phyloP scores from a whole-genome alignment of 768 basidiomycete genomes.

The Coprinopsis sp. region DNA sequence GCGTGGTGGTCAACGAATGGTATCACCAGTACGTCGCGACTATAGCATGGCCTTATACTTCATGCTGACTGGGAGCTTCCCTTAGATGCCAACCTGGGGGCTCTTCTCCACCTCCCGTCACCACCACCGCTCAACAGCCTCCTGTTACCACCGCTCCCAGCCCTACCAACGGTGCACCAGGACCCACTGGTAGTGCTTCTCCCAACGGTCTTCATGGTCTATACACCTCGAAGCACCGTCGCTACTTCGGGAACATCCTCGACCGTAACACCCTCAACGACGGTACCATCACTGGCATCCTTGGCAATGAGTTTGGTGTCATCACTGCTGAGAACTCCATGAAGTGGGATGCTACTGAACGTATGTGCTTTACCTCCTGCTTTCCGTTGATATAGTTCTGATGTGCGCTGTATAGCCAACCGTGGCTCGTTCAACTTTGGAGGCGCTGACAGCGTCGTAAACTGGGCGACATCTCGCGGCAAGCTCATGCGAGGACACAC shows the following conservation, averaged over 20 bases:
- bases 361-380: constrained; percentile 15
- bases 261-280: constrained; percentile 27
- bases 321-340: constrained; percentile 31
- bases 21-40: too few relatives aligned
- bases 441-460: constrained; percentile 34
- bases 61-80: too few relatives aligned
- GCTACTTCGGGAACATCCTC: constrained; percentile 24
- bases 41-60: too few relatives aligned
- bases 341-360: constrained; percentile 42
- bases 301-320: constrained; percentile 35
- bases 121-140: too few relatives aligned
- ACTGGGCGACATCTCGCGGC: constrained; percentile 35
- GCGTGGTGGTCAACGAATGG: too few relatives aligned
- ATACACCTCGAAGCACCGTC: not conserved
- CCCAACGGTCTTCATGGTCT: too few relatives aligned
- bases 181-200: too few relatives aligned
- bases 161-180: too few relatives aligned
- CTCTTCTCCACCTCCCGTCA: too few relatives aligned
- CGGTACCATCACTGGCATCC: constrained; percentile 25
- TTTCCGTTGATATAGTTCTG: not conserved
- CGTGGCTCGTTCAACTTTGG: constrained; percentile 30
- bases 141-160: too few relatives aligned
- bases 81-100: too few relatives aligned
- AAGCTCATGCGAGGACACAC: constrained; percentile 39
- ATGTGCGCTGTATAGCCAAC: constrained; percentile 15